Base-by-base conservation (phyloP, 192 early-diverging fungal genomes). In the Mortierella hygrophila region DNA sequence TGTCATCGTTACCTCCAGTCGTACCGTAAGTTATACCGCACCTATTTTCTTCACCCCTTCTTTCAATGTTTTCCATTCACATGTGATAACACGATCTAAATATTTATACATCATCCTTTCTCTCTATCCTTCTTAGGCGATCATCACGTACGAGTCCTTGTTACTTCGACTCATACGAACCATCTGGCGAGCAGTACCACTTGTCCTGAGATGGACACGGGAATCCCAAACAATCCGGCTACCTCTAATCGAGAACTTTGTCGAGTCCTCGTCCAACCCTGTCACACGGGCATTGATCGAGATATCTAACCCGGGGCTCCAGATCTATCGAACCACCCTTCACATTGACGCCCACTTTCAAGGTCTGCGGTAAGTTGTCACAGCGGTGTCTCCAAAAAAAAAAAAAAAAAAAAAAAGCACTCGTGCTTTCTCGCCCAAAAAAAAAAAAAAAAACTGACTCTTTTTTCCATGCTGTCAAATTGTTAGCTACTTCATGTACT, bases 301-400 rank as follows among this genome's bases (percentile, higher is more conserved):
- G 26, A 46, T 92, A 2, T 89, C 89, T 0, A 80, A 79, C 37
- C 80, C 74, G 18, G 52, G 49, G 9, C 74, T 91, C 7, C 88
- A 90, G 23, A 81, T 89, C 16, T 92, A 92, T 49, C 80, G 78
- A 38, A 78, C 80, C 18, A 68, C 88, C 6, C 73, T 92, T 54
- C 52, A 83, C 21, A 78, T 92, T 16, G 87, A 88, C 74, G 91
- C 91, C 32, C 89, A 90, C 60, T 91, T 92, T 57, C 78, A 77
- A 68, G 91, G 91, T 2, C 76, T 92, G 13, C 46, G 91, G 91
- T 91, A 79, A 68, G 38, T 57, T 21, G 6, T 68, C 35, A 35
- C 4, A 52, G 18, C 2, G 38, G 38, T 52, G 16, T 21, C 6
- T 6, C 16, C 11, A 60, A n/a, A 60, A 29, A 63, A 35, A 35